Evolutionary conservation across 1,284 basidiomycete species (phyloP), one percentile per base, ranked within the genome.

Genomic region (Amylostereum areolatum): DNA sequence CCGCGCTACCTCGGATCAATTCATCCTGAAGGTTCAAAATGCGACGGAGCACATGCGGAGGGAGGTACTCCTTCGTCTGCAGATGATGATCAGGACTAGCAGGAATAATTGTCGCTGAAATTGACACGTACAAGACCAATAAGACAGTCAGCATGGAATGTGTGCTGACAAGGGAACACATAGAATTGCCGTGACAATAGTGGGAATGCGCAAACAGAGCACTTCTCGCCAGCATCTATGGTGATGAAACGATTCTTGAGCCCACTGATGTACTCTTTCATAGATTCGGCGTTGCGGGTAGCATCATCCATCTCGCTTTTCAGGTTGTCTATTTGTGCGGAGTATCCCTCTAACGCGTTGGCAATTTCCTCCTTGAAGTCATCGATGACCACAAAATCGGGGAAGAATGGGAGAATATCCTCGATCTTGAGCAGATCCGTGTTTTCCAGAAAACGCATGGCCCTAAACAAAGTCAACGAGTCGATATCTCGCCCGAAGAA

Each of bases 301-400:
- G 95, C 92, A 49, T 96, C 92, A 60, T 96, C 90, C 97, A 99
- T 99, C 61, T 98, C 96, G 43, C 72, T 79, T 68, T 96, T 97
- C 54, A 99, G 78, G 40, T 75, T 73, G 55, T 96, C 93, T 50
- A 99, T 99, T 58, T 93, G 89, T 6, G 85, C 78, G 34, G 92
- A 92, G 64, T 99, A 99, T 3, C 89, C 87, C 65, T 99, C 97
- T 52, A 99, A 73, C 0, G 97, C 97, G 51, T 86, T 85, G 55
- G 96, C 97, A 57, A 99, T 99, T 69, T 99, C 95, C 59, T 96
- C 91, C 67, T 99, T 99, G 80, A 99, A 99, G 64, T 98, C 95
- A 66, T 99, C 97, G 59, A 99, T 98, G 55, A 99, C 92, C 10
- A 96, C 93, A 67, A 99, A 99, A 69, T 99, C 96, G 2, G 97